Base-by-base conservation (phyloP, 1,139 yeast species). In the Meyerozyma smithsonii region DNA sequence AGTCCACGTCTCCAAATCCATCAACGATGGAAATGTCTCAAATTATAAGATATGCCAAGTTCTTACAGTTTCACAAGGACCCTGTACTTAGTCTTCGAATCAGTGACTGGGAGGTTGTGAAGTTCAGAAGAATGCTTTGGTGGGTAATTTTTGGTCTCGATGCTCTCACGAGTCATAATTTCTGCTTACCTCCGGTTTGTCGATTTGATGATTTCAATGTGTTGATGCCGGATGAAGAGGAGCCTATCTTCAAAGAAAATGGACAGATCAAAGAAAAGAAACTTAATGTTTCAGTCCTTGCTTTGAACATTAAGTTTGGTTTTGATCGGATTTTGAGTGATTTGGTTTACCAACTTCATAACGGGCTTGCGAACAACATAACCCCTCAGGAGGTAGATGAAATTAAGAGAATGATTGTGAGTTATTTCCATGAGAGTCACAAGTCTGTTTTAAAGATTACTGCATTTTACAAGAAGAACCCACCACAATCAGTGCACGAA, bases 101-200 rank as follows among this genome's bases (percentile, higher is more conserved):
- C 21, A 61, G 66, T 11, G 75, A 77, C 46, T 61, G 68, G 53
- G 69, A 66, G 40, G 64, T 71, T 10, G 68, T 79, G 4, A 78
- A 76, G 43, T 65, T 72, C 38, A 64, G 82, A 53, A 63, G 85
- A 50, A 52, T 77, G 40, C 54, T 80, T 14, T 80, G 85, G 84
- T 80, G 84, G 84, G 79, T 77, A 28, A 76, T 79, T 5, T 78
- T 78, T 48, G 77, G 78, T 14, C 59, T 80, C 40, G 86, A 80
- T 52, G 73, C 79, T 3, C 61, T 77, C 41, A 74, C 81, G 3
- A 72, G 83, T 20, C 74, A 77, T 45, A 78, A 78, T 46, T 72
- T 76, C 39, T 74, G 80, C 51, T 57, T 78, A 28, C 74, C 81
- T 0, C 85, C 86, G 1, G 68, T 76, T 24, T 75, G 81, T 43